These are phyloP conservation scores for Penicillium sp. DNA, from an alignment of 2,329 filamentous ascomycete genomes.

Conservation along the genomic window DNA sequence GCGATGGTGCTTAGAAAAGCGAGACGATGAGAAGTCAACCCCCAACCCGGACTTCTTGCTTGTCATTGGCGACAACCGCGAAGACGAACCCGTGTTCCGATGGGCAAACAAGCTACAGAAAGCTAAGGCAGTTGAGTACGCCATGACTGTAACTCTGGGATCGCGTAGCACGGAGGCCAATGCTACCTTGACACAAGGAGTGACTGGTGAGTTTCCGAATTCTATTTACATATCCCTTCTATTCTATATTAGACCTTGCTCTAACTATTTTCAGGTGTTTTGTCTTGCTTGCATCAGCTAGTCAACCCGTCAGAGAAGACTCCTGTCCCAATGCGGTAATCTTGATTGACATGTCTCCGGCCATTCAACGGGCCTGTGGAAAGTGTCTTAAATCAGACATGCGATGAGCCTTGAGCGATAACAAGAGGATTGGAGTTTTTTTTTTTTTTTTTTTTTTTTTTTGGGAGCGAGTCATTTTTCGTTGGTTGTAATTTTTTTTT, in stretches of 20 bases:
- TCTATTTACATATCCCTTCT: not conserved
- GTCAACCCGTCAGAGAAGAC: conserved; percentile 27
- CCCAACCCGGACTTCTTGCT: conserved; percentile 75
- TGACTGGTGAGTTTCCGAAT: conserved; percentile 66
- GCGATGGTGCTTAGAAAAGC: conserved; percentile 59
- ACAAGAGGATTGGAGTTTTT: not conserved
- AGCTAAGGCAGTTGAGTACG: conserved; percentile 60
- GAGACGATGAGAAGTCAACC: conserved; percentile 39
- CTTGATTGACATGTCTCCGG: not conserved
- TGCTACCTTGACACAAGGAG: conserved; percentile 82
- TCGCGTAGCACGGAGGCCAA: conserved; percentile 84
- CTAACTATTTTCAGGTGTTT: conserved; percentile 42
- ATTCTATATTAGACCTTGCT: conserved; percentile 7
- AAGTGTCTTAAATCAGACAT: not conserved
- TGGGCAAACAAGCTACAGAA: conserved; percentile 81
- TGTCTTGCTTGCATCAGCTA: conserved; percentile 54
- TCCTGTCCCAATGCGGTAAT: conserved; percentile 18
- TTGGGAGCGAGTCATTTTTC: not conserved
- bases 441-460: too few relatives aligned
- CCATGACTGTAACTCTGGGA: conserved; percentile 82
- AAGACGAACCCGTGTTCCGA: conserved; percentile 89
- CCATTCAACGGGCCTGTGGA: not conserved
- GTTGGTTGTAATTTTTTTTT: not conserved
- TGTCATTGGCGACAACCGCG: conserved; percentile 84
- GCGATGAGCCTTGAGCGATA: not conserved